These are phyloP conservation scores for Cercospora canescens DNA, from an alignment of 2,329 filamentous ascomycete species.

Conservation along the genomic window DNA sequence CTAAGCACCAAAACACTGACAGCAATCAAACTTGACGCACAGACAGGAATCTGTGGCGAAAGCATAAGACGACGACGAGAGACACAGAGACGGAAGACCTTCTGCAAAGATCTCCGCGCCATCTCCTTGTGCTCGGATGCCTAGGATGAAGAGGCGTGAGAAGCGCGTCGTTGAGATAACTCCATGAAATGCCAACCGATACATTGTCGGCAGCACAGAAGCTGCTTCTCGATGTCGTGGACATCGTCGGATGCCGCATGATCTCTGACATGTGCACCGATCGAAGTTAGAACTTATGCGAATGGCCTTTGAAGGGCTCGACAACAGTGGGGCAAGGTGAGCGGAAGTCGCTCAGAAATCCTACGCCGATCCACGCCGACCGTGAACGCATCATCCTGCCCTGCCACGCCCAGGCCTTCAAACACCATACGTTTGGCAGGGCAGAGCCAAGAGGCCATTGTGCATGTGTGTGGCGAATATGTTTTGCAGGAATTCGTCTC, in stretches of 20 bases:
- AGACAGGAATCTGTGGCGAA: not conserved
- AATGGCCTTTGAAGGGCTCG: not conserved
- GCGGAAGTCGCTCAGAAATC: not conserved
- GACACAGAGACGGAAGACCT: too few species aligned
- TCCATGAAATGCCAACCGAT: too few species aligned
- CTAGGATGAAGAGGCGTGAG: too few species aligned
- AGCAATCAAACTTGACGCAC: not conserved
- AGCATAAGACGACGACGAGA: too few species aligned
- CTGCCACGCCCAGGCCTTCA: not conserved
- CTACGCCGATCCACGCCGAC: not conserved
- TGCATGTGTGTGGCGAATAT: not conserved
- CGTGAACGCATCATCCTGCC: not conserved
- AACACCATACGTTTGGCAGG: not conserved
- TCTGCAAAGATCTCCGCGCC: too few species aligned
- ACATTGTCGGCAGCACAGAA: too few species aligned
- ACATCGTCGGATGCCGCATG: not conserved
- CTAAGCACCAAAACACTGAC: not conserved
- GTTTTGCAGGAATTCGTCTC: not conserved
- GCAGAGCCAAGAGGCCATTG: not conserved
- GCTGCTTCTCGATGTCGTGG: not conserved
- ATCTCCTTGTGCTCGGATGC: too few species aligned
- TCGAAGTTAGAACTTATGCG: not conserved
- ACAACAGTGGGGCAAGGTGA: not conserved
- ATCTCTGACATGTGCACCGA: not conserved
- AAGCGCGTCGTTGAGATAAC: too few species aligned